Conservation (phyloP, 1,139 yeast genomes). For the Yamadazyma atmosphaerica region DNA sequence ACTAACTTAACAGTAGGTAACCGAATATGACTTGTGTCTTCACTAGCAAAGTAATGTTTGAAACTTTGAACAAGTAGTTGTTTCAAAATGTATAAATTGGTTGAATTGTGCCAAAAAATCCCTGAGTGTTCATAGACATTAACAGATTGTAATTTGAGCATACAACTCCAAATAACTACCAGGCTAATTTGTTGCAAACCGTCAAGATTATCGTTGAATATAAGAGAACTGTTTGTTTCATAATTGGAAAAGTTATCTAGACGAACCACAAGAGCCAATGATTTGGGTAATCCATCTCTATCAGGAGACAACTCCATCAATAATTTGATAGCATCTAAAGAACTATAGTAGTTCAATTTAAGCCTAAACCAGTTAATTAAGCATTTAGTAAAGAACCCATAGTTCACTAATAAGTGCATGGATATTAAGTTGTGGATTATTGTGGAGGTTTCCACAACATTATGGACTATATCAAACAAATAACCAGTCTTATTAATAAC, state of each 20-base stretch:
- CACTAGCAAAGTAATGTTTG: not conserved
- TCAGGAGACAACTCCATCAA: not conserved
- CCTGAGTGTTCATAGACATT: slow-evolving; percentile 1
- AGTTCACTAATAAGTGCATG: not conserved
- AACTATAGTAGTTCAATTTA: not conserved
- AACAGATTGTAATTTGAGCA: not conserved
- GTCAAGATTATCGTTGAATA: not conserved
- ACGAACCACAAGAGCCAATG: not conserved
- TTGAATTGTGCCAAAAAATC: not conserved
- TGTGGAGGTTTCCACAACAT: not conserved
- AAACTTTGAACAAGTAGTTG: not conserved
- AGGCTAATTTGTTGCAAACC: not conserved
- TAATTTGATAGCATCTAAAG: not conserved
- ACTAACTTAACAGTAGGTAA: slow-evolving; percentile 1
- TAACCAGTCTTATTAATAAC: not conserved
- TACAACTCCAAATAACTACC: slow-evolving; percentile 1
- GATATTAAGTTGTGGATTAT: not conserved
- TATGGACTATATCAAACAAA: not conserved
- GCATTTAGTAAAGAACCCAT: not conserved
- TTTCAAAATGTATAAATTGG: slow-evolving; percentile 1
- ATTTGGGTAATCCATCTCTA: not conserved
- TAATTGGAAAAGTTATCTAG: no score
- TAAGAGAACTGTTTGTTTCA: not conserved
- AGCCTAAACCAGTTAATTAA: not conserved
- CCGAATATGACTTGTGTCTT: not conserved